Base-by-base conservation (phyloP, 2,329 filamentous ascomycete genomes). In the Seiridium unicorne region DNA sequence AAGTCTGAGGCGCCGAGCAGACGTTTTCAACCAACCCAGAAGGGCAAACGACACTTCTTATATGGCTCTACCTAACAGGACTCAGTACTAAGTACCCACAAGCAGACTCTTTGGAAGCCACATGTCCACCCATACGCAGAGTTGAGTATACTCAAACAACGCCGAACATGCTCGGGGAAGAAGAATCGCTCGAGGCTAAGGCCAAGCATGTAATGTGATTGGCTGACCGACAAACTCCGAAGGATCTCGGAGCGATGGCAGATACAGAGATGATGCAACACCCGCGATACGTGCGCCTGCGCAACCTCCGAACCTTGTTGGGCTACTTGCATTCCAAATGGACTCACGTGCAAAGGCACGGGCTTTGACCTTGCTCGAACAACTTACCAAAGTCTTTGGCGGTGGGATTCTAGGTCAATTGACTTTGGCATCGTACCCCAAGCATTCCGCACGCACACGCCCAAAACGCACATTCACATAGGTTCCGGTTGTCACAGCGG, bases 171-270 rank as follows among this genome's bases (percentile, higher is more conserved):
- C 44, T 51, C 55, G 55, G 55, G 13, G 46, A 8, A 3, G 42
- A 38, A 8, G 34, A n/a, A 13, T 5, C 32, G 10, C n/a, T 8
- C 3, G 32, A 59, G 49, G 6, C 13, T 13, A 47, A 44, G 3
- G 31, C 8, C n/a, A 57, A 57, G 55, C 38, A 58, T 69, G 64
- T 67, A 62, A 62, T 64, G 35, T 68, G 63, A 74, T 75, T 74
- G 71, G 71, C 32, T 49, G 57, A 51, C 31, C 31, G 7, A 11
- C 58, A 62, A 66, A 53, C 60, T 70, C 71, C 71, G 69, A 71
- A 47, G 32, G 56, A 53, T 8, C 54, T 72, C 71, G 70, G 70
- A 64, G 62, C 54, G 31, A 58, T 53, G 46, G 26, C n/a, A 18
- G 46, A 48, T 13, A 48, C 46, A 48, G 9, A 18, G 46, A 10